Percentiles rank a stretch among this genome's conserved stretches.
Evolutionary conservation across 2,329 filamentous ascomycete species (phyloP).

Genomic region (Grosmannia penicillata): DNA sequence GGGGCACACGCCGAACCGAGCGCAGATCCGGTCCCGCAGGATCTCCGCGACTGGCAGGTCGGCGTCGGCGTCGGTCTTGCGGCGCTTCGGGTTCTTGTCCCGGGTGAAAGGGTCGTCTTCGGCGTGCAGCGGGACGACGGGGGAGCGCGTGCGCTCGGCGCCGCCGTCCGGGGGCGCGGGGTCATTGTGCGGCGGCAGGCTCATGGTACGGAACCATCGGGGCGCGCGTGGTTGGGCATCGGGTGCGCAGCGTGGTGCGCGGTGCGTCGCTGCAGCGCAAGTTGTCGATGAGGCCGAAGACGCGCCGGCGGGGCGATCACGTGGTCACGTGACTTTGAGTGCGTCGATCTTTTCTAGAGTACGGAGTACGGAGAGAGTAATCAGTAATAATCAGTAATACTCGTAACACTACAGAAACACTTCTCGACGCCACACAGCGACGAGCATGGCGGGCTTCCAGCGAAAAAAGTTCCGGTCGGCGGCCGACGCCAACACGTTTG

Average conservation of each 20-base stretch:
- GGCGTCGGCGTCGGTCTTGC: conserved; percentile 2
- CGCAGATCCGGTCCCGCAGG: conserved; percentile 3
- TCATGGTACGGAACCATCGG: conserved; percentile 2
- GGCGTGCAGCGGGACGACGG: neutral
- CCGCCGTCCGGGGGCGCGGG: neutral
- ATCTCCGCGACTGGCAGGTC: neutral
- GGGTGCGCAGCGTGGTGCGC: neutral
- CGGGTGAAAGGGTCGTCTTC: conserved; percentile 5
- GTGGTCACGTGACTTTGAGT: neutral
- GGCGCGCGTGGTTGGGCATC: neutral
- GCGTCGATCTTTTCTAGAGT: neutral
- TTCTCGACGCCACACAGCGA: neutral
- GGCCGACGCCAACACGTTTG: conserved; percentile 52
- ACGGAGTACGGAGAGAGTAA: too few species aligned
- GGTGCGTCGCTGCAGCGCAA: neutral
- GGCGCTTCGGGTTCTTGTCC: conserved; percentile 7
- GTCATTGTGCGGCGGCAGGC: conserved; percentile 4
- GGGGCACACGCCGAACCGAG: conserved; percentile 1
- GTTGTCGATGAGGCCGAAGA: neutral
- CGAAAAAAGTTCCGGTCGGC: conserved; percentile 57
- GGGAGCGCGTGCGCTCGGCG: conserved; percentile 1
- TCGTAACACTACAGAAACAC: too few species aligned
- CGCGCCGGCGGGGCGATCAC: neutral
- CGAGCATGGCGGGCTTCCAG: conserved; percentile 47
- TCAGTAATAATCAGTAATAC: too few species aligned